These are phyloP conservation scores for Lipomyces mesembrius DNA, from an alignment of 805 yeast genomes.

Conservation along the genomic window DNA sequence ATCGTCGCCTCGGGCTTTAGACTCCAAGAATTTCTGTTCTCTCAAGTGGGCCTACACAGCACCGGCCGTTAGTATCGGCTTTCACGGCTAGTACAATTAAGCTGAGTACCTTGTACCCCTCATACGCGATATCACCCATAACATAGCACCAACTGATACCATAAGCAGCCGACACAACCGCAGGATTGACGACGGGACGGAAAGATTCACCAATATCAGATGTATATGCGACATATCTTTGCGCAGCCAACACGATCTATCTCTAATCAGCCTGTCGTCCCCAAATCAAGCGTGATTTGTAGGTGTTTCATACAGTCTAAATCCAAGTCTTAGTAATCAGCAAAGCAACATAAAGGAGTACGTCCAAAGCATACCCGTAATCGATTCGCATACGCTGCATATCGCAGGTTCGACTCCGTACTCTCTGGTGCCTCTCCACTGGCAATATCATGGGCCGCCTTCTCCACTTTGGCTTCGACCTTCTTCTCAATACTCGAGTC, in stretches of 20 bases:
- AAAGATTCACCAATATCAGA: slow-evolving; percentile 87
- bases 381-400: slow-evolving; percentile 82
- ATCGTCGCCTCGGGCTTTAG: slow-evolving; percentile 73
- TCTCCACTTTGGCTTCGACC: slow-evolving; percentile 28
- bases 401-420: slow-evolving; percentile 61
- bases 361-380: slow-evolving; percentile 50
- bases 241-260: slow-evolving; percentile 67
- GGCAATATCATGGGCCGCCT: slow-evolving; percentile 34
- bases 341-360: not conserved
- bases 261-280: not conserved
- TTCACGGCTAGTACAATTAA: slow-evolving; percentile 66
- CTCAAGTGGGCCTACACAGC: slow-evolving; percentile 24
- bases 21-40: slow-evolving; percentile 31
- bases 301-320: slow-evolving; percentile 22
- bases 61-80: not conserved
- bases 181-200: slow-evolving; percentile 78
- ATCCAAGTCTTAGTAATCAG: not conserved
- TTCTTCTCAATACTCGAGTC: slow-evolving; percentile 16
- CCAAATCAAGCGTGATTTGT: not conserved
- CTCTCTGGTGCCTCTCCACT: slow-evolving; percentile 47
- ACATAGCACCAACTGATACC: slow-evolving; percentile 78
- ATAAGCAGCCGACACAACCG: slow-evolving; percentile 66
- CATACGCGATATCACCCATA: slow-evolving; percentile 73
- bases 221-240: slow-evolving; percentile 83
- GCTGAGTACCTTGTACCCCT: slow-evolving; percentile 63